Base-by-base conservation (phyloP, 768 basidiomycete species). In the Mycena pura region DNA sequence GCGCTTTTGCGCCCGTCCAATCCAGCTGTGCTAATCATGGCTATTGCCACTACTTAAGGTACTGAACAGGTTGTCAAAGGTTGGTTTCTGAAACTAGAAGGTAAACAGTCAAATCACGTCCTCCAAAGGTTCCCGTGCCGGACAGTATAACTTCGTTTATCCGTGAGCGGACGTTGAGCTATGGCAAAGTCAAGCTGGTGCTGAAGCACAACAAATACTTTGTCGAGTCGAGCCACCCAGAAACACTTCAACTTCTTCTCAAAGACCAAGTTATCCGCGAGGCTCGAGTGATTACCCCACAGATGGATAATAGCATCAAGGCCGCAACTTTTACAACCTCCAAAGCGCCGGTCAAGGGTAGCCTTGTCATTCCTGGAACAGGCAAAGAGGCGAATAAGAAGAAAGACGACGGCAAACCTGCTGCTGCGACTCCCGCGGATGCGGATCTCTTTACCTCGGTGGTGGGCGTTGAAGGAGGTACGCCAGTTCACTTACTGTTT, bases 171-270 rank as follows among this genome's bases (percentile, higher is more conserved):
- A 99, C 97, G 0, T 76, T 95, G 56, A 97, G 96, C 51, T 99
- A 98, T 69, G 97, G 97, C 51, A 99, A 99, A 79, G 93, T 99
- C 74, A 96, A 99, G 71, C 87, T 99, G 46, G 97, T 99, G 7
- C 80, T 99, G 66, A 99, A 99, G 73, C 92, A 98, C 73, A 99
- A 99, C 82, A 93, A 91, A 69, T 99, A 99, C 75, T 98, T 86
- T 68, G 93, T 99, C 69, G 97, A 99, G 74, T 96, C 95, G 27
- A 91, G 88, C 65, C 93, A 97, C 69, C 95, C 96, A 2, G 96
- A 98, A 55, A 95, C 94, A 11, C 82, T 99, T 25, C 92, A 97
- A 69, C 78, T 87, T 19, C 79, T 99, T 31, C 82, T 99, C 40
- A 92, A 94, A 70, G 97, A 99, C 76, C 82, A 82, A 57, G 77